phyloP scores from a whole-genome alignment of 345 rosid species.

The Aethionema arabicum region DNA sequence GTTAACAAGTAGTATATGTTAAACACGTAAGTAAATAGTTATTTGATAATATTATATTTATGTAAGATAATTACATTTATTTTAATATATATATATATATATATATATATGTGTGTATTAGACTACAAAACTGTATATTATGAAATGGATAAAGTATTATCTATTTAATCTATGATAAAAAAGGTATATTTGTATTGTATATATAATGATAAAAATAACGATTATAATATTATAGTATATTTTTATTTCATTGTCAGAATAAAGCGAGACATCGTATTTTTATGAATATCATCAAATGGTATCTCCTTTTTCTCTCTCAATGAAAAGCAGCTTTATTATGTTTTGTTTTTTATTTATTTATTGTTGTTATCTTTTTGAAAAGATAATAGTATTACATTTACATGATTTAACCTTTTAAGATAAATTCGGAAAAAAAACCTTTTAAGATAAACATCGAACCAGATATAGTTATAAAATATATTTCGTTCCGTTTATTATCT shows the following conservation, averaged over 20 bases:
- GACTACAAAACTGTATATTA: too few relatives aligned
- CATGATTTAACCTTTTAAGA: conserved; percentile 7
- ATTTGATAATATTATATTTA: too few relatives aligned
- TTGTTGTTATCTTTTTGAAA: conserved; percentile 10
- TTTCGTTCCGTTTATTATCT: too few relatives aligned
- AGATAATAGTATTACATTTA: conserved; percentile 1
- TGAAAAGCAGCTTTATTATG: conserved; percentile 16
- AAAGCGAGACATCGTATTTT: conserved; percentile 30
- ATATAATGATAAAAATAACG: background rate
- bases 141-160: too few relatives aligned
- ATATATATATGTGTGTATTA: too few relatives aligned
- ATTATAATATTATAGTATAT: conserved; percentile 2
- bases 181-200: too few relatives aligned
- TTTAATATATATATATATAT: too few relatives aligned
- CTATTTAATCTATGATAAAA: too few relatives aligned
- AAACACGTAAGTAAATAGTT: too few relatives aligned
- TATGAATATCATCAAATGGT: conserved; percentile 6
- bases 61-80: too few relatives aligned
- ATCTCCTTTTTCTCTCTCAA: conserved; percentile 17
- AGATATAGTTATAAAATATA: background rate
- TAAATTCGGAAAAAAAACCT: too few relatives aligned
- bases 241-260: conserved; percentile 29
- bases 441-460: conserved; percentile 6
- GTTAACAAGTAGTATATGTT: too few relatives aligned
- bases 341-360: background rate